Percentiles rank a stretch among this genome's conserved stretches.
These are phyloP conservation scores for Ceratocystis variospora DNA, from an alignment of 2,329 filamentous ascomycete species.

Conservation along the genomic window DNA sequence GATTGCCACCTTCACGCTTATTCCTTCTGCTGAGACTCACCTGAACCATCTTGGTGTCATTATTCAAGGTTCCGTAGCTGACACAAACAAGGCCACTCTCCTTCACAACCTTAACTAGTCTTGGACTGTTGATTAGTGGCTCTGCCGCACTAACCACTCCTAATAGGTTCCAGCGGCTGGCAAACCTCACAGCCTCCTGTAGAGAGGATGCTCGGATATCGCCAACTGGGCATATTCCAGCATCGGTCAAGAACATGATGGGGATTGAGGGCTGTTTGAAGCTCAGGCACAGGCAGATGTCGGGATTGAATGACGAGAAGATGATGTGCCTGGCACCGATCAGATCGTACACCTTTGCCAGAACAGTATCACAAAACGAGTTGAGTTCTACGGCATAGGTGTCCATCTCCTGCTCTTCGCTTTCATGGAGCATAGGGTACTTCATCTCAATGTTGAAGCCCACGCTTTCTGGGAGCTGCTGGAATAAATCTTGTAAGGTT, in stretches of 20 bases:
- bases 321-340: conserved; percentile 78
- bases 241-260: conserved; percentile 85
- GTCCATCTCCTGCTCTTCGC: conserved; percentile 91
- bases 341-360: conserved; percentile 79
- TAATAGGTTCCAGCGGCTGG: conserved; percentile 83
- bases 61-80: conserved; percentile 84
- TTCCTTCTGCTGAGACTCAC: conserved; percentile 37
- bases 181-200: conserved; percentile 91
- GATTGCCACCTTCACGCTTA: conserved; percentile 11
- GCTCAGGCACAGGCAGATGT: conserved; percentile 82
- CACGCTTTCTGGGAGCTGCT: conserved; percentile 63
- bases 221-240: conserved; percentile 64
- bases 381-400: conserved; percentile 92
- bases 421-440: conserved; percentile 95
- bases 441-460: conserved; percentile 99
- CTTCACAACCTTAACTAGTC: conserved; percentile 84
- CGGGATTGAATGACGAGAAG: conserved; percentile 94
- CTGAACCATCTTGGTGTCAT: conserved; percentile 72
- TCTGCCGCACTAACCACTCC: conserved; percentile 84
- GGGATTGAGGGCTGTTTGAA: conserved; percentile 98
- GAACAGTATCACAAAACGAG: conserved; percentile 86
- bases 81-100: conserved; percentile 89
- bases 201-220: conserved; percentile 83
- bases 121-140: conserved; percentile 75
- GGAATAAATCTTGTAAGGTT: conserved; percentile 86